Percentiles rank a stretch among this genome's conserved stretches.
These are phyloP conservation scores for Ligustrum vulgare DNA, from an alignment of 257 asterid genomes.

Conservation along the genomic window DNA sequence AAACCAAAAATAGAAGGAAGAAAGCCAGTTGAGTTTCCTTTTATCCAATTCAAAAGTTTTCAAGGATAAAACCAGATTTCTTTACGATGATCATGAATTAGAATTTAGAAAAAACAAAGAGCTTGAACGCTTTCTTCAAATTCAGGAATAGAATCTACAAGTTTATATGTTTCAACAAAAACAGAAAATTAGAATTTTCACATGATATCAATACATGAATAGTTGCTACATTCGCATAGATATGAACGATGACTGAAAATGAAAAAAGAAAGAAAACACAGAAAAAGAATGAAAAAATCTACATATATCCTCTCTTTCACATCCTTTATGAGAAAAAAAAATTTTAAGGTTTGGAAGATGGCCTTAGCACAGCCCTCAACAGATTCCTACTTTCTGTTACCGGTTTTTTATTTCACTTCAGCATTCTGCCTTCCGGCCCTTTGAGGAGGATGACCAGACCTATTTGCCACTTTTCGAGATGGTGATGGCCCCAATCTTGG, in stretches of 20 bases:
- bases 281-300: conserved; percentile 17
- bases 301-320: conserved; percentile 33
- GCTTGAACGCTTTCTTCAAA: conserved; percentile 15
- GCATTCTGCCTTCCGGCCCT: conserved; percentile 49
- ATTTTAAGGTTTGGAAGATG: conserved; percentile 26
- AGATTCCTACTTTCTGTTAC: conserved; percentile 53
- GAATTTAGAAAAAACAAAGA: conserved; percentile 14
- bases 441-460: conserved; percentile 46
- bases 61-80: not conserved
- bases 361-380: conserved; percentile 7
- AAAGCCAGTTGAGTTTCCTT: too few relatives aligned
- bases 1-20: too few relatives aligned
- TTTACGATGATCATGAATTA: conserved; percentile 15
- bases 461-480: conserved; percentile 52
- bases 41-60: not conserved
- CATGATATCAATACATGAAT: conserved; percentile 36
- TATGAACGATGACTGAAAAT: conserved; percentile 19
- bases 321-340: conserved; percentile 16
- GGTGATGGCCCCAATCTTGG: conserved; percentile 69
- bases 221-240: conserved; percentile 50
- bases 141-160: conserved; percentile 26
- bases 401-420: conserved; percentile 65
- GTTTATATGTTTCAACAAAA: conserved; percentile 20
- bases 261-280: not conserved
- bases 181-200: conserved; percentile 11